Percentiles rank a stretch among this genome's conserved stretches.
These are phyloP conservation scores for Massariosphaeria phaeospora DNA, from an alignment of 495 filamentous ascomycete genomes.

Conservation along the genomic window DNA sequence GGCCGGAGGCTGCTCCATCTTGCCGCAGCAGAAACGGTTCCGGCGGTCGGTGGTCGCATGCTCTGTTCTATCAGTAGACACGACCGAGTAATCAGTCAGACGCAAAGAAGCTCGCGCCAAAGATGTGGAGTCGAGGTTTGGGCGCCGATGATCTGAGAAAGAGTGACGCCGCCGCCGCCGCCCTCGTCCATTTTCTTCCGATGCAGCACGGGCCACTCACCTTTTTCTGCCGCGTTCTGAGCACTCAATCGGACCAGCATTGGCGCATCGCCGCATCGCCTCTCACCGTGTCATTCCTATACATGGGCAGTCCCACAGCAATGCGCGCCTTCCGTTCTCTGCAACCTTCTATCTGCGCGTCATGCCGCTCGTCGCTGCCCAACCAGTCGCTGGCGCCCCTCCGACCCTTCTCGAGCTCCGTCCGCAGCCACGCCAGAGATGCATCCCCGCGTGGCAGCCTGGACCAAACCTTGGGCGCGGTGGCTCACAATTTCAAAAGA, in stretches of 20 bases:
- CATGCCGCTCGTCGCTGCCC: conserved; percentile 14
- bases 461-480: neutral
- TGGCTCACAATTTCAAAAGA: neutral
- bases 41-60: conserved; percentile 36
- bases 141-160: conserved; percentile 19
- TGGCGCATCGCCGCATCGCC: too few species aligned
- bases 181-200: conserved; percentile 15
- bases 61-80: conserved; percentile 8
- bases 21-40: conserved; percentile 30
- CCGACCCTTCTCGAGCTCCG: conserved; percentile 21
- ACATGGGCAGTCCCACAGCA: conserved; percentile 16
- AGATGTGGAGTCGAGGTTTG: neutral
- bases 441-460: too few species aligned
- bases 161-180: too few species aligned
- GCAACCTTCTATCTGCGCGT: conserved; percentile 21
- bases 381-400: neutral
- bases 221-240: neutral
- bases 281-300: too few species aligned
- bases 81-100: neutral
- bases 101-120: neutral
- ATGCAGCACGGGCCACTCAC: conserved; percentile 18
- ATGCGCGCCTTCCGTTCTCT: conserved; percentile 16
- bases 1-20: conserved; percentile 26
- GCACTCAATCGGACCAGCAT: neutral
- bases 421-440: conserved; percentile 9